phyloP scores from a whole-genome alignment of 1,139 yeast genomes.

The Spathaspora sp. region DNA sequence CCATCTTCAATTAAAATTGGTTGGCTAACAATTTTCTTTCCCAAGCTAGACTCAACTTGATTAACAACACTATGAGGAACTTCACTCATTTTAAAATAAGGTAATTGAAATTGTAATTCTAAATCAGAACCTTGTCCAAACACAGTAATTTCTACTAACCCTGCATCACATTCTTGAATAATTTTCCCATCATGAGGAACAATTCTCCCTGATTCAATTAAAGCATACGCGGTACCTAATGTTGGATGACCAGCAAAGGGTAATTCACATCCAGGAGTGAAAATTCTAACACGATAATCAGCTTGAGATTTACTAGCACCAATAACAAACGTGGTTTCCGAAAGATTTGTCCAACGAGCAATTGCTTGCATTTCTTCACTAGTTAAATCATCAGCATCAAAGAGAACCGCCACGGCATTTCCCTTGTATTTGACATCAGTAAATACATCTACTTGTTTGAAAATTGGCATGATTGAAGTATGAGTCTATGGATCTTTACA shows the following conservation, averaged over 20 bases:
- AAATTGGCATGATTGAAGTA: constrained; percentile 15
- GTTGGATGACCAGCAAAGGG: constrained; percentile 68
- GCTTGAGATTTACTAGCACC: constrained; percentile 34
- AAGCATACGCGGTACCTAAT: constrained; percentile 49
- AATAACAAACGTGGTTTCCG: constrained; percentile 53
- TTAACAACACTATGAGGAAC: constrained; percentile 17
- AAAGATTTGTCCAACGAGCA: constrained; percentile 56
- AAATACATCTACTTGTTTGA: constrained; percentile 55
- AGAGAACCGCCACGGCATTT: constrained; percentile 56
- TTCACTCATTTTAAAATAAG: constrained; percentile 21
- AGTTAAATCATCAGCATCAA: constrained; percentile 30
- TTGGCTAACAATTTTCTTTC: constrained; percentile 14
- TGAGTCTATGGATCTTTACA: neutral
- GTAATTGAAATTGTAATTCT: constrained; percentile 22
- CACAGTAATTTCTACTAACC: constrained; percentile 33
- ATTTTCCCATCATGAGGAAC: constrained; percentile 24
- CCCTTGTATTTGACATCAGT: constrained; percentile 42
- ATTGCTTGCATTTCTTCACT: constrained; percentile 42
- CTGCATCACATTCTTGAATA: constrained; percentile 45
- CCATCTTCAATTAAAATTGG: constrained; percentile 34
- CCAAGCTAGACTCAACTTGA: constrained; percentile 20
- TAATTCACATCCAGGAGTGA: constrained; percentile 43
- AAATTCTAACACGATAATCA: constrained; percentile 49
- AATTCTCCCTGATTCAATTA: constrained; percentile 30
- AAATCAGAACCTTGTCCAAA: constrained; percentile 9